Percentiles rank a stretch among this genome's conserved stretches.
phyloP scores from a whole-genome alignment of 257 asterid species.

The Haberlea rhodopensis region DNA sequence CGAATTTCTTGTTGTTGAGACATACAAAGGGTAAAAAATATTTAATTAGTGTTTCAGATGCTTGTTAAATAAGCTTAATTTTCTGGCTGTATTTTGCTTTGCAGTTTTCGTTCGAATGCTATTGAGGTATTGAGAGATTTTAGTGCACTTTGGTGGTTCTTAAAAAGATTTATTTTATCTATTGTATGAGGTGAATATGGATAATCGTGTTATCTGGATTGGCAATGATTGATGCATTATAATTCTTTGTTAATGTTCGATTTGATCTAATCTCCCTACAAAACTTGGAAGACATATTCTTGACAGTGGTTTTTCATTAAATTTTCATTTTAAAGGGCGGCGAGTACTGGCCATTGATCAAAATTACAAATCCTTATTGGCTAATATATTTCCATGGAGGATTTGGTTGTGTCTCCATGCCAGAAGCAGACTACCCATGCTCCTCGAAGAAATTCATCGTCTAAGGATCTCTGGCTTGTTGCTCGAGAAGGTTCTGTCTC shows the following conservation, averaged over 20 bases:
- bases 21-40: neutral
- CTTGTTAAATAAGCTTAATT: neutral
- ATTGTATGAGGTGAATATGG: slow-evolving; percentile 28
- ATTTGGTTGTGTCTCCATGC: slow-evolving; percentile 42
- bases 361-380: slow-evolving; percentile 13
- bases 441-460: slow-evolving; percentile 42
- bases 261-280: slow-evolving; percentile 20
- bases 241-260: slow-evolving; percentile 15
- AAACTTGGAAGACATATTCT: slow-evolving; percentile 12
- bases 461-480: slow-evolving; percentile 75
- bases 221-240: slow-evolving; percentile 18
- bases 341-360: slow-evolving; percentile 12
- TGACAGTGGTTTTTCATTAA: slow-evolving; percentile 2
- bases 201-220: slow-evolving; percentile 22
- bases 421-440: slow-evolving; percentile 51
- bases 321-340: slow-evolving; percentile 14
- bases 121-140: slow-evolving; percentile 16
- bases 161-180: slow-evolving; percentile 26
- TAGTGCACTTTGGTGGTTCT: slow-evolving; percentile 8
- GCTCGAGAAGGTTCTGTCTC: slow-evolving; percentile 65
- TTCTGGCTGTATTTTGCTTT: slow-evolving; percentile 28
- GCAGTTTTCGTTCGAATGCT: slow-evolving; percentile 21
- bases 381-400: slow-evolving; percentile 46
- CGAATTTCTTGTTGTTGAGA: slow-evolving; percentile 1
- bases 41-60: slow-evolving; percentile 4